Percentiles rank a stretch among this genome's conserved stretches.
Conservation (phyloP, 1,284 basidiomycete species). For the Malassezia brasiliensis region DNA sequence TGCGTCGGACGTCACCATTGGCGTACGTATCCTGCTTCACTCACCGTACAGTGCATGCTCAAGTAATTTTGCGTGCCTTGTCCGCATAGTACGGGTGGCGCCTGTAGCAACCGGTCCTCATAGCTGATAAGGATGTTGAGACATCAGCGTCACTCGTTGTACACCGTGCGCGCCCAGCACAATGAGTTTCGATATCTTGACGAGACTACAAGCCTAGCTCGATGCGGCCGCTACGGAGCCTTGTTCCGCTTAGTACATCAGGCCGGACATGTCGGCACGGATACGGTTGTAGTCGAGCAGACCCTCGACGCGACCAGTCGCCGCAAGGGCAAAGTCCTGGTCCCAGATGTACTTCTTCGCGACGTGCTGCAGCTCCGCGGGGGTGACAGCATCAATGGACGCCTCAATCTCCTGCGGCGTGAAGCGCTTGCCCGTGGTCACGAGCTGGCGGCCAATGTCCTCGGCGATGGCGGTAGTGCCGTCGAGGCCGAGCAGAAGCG, state of each 20-base stretch:
- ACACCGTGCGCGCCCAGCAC: neutral
- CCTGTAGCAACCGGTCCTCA: too few species aligned
- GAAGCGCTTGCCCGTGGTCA: conserved; percentile 69
- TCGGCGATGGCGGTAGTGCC: conserved; percentile 93
- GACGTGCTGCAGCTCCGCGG: conserved; percentile 84
- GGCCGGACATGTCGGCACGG: conserved; percentile 47
- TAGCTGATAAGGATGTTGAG: too few species aligned
- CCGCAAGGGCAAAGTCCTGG: conserved; percentile 56
- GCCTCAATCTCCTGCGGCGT: conserved; percentile 89
- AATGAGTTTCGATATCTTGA: neutral
- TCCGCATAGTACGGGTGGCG: too few species aligned
- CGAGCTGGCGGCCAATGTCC: conserved; percentile 93
- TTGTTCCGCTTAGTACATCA: conserved; percentile 39
- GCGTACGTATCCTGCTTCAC: conserved; percentile 2
- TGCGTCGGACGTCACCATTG: conserved; percentile 25
- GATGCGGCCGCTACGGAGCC: neutral
- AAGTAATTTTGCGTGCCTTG: conserved; percentile 14
- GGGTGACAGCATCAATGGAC: conserved; percentile 76
- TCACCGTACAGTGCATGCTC: conserved; percentile 20
- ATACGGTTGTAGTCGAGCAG: conserved; percentile 54
- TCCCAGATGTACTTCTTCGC: conserved; percentile 97
- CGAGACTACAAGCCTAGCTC: neutral
- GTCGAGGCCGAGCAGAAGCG: conserved; percentile 77
- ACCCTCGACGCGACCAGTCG: conserved; percentile 72
- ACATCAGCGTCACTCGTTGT: neutral